Percentiles rank a stretch among this genome's conserved stretches.
These are phyloP conservation scores for Penicillium sp. DNA, from an alignment of 2,329 filamentous ascomycete species.

Conservation along the genomic window DNA sequence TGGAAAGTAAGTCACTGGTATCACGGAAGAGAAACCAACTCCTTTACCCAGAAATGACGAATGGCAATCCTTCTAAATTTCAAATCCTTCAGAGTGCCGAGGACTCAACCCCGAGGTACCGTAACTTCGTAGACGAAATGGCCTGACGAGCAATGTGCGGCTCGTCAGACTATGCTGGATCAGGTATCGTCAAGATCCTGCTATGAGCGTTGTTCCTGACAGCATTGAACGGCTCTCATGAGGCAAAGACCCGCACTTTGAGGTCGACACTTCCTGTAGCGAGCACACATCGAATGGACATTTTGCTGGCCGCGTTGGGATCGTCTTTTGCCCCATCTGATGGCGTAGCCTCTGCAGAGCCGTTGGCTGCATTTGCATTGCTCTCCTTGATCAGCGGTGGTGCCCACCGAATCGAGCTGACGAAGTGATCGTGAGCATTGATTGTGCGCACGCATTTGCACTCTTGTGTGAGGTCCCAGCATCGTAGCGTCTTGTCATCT, in stretches of 20 bases:
- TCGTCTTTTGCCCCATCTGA: slow-evolving; percentile 34
- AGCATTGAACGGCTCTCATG: slow-evolving; percentile 12
- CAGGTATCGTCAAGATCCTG: slow-evolving; percentile 4
- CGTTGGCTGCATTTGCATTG: slow-evolving; percentile 21
- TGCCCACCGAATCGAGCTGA: slow-evolving; percentile 86
- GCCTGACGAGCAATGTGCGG: not conserved
- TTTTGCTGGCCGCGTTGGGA: slow-evolving; percentile 49
- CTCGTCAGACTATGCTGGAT: not conserved
- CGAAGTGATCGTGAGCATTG: slow-evolving; percentile 76
- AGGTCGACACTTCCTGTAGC: slow-evolving; percentile 82
- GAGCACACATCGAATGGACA: slow-evolving; percentile 71
- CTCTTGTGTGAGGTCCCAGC: slow-evolving; percentile 91
- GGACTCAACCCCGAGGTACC: slow-evolving; percentile 4
- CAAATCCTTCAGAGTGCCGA: slow-evolving; percentile 11
- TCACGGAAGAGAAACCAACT: slow-evolving; percentile 30
- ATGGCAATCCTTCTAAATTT: slow-evolving; percentile 16
- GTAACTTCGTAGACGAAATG: slow-evolving; percentile 11
- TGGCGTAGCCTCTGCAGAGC: slow-evolving; percentile 17
- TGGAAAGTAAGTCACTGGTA: slow-evolving; percentile 29
- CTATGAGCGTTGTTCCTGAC: slow-evolving; percentile 2
- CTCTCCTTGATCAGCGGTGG: slow-evolving; percentile 41
- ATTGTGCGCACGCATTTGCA: slow-evolving; percentile 85
- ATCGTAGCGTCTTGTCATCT: slow-evolving; percentile 89
- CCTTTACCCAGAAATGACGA: slow-evolving; percentile 26
- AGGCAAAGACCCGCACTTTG: slow-evolving; percentile 51